Base-by-base conservation (phyloP, 176 grass and related monocot species). In the Ensete glaucum region DNA sequence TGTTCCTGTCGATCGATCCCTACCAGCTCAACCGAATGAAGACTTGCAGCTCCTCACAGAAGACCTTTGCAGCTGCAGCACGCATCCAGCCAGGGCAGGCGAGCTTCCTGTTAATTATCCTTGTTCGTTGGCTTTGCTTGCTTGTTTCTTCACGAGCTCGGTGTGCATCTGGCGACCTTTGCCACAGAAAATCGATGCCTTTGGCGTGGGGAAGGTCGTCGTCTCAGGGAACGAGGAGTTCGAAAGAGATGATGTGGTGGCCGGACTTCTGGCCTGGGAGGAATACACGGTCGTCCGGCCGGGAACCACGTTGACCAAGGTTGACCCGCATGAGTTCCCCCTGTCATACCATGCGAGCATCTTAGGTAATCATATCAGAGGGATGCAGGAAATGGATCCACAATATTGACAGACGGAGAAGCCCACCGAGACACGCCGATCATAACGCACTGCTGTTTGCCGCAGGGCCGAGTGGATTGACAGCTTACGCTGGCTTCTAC, bases 21-120 rank as follows among this genome's bases (percentile, higher is more conserved):
- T 92, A 86, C 86, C 86, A 92, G 83, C 76, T 88, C 89, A 84
- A 86, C 81, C 83, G 76, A 75, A 88, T 88, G 86, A 92, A 88
- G 62, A n/a, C 54, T 8, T 53, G 1, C 43, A 86, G 79, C 79
- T 48, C 86, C 0, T 86, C 89, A 7, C 86, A 88, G 65, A 21
- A n/a, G 68, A 3, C 76, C 59, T 14, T 62, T 62, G 50, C 81
- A 21, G 16, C 21, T 9, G 3, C 65, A 16, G 0, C 11, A 14
- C 65, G 73, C 52, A 69, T 92, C 64, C 11, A 77, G 11, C 86
- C 83, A 8, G 83, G 81, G 19, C 67, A 88, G 79, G 89, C 85
- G 73, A 77, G 5, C 0, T 20, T 57, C 1, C 4, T 23, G 2
- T 20, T 43, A 43, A 43, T 43, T 43, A 43, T 43, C 34, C 4